Percentiles rank a stretch among this genome's conserved stretches.
Evolutionary conservation across 139 green algal species (phyloP).

Genomic region (Spirogloea muscicola): DNA sequence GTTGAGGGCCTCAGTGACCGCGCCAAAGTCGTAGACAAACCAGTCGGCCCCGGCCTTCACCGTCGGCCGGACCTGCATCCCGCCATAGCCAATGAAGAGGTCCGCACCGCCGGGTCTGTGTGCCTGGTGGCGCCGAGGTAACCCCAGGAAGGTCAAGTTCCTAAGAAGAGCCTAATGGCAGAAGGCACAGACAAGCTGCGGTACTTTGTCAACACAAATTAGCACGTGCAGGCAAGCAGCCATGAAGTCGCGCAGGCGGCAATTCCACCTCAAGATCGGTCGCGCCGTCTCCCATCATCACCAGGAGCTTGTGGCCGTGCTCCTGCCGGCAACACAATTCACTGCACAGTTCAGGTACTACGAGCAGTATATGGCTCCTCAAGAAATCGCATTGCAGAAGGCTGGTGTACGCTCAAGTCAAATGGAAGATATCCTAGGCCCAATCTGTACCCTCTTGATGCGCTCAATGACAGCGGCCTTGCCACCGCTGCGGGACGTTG

Average conservation of each 20-base stretch:
- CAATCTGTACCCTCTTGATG: slow-evolving; percentile 63
- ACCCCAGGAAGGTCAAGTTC: background rate
- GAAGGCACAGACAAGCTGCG: background rate
- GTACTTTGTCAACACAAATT: background rate
- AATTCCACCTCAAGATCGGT: slow-evolving; percentile 81
- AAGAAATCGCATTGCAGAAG: no score
- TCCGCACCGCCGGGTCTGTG: slow-evolving; percentile 72
- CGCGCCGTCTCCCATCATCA: slow-evolving; percentile 95
- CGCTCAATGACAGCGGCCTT: slow-evolving; percentile 81
- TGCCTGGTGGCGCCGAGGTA: slow-evolving; percentile 50
- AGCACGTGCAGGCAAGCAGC: background rate
- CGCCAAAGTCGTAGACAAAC: slow-evolving; percentile 72
- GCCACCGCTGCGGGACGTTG: slow-evolving; percentile 82
- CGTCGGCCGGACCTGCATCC: slow-evolving; percentile 69
- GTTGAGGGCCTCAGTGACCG: slow-evolving; percentile 12
- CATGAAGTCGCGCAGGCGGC: background rate
- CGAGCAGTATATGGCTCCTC: no score
- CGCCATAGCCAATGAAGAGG: slow-evolving; percentile 95
- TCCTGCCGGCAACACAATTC: no score
- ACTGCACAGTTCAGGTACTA: no score
- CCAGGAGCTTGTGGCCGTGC: slow-evolving; percentile 63
- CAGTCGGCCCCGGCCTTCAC: slow-evolving; percentile 85
- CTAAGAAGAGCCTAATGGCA: background rate
- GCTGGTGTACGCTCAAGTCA: no score
- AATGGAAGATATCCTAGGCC: no score